Conservation (phyloP, 805 yeast species). For the Wickerhamiella brachini region DNA sequence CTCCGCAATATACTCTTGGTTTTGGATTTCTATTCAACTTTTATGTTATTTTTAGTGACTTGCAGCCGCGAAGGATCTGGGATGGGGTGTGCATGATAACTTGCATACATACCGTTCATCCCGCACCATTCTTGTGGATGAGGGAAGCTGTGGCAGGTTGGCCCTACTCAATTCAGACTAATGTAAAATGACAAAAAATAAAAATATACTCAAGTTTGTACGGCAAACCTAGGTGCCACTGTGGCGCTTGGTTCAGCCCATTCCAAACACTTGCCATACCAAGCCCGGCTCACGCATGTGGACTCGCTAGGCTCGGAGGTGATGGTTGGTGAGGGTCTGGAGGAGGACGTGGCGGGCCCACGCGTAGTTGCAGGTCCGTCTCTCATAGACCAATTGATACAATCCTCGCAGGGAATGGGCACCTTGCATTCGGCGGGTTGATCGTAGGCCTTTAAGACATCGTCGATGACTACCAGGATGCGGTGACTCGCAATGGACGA, state of each 20-base stretch:
- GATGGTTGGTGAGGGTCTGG: constrained; percentile 1
- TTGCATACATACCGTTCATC: too few relatives aligned
- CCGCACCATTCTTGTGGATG: too few relatives aligned
- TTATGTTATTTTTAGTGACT: too few relatives aligned
- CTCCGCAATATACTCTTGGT: too few relatives aligned
- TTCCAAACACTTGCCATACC: constrained; percentile 17
- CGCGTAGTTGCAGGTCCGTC: constrained; percentile 7
- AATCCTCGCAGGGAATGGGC: constrained; percentile 68
- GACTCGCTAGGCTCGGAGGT: constrained; percentile 2
- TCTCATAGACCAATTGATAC: constrained; percentile 76
- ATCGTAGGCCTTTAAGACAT: constrained; percentile 59
- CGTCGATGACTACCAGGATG: constrained; percentile 80
- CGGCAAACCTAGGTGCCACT: neutral
- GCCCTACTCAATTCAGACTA: too few relatives aligned
- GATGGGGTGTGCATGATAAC: too few relatives aligned
- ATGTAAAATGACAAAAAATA: too few relatives aligned
- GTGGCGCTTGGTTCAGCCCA: constrained; percentile 7
- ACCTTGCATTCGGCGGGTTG: constrained; percentile 58
- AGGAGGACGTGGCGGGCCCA: constrained; percentile 1
- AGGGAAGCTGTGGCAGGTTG: too few relatives aligned
- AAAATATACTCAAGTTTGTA: too few relatives aligned
- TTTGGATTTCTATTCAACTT: too few relatives aligned
- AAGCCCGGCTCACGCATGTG: constrained; percentile 11
- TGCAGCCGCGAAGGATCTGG: too few relatives aligned
- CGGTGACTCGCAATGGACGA: constrained; percentile 80